Evolutionary conservation across 768 basidiomycete genomes (phyloP).

Genomic region (Lactarius quietus): DNA sequence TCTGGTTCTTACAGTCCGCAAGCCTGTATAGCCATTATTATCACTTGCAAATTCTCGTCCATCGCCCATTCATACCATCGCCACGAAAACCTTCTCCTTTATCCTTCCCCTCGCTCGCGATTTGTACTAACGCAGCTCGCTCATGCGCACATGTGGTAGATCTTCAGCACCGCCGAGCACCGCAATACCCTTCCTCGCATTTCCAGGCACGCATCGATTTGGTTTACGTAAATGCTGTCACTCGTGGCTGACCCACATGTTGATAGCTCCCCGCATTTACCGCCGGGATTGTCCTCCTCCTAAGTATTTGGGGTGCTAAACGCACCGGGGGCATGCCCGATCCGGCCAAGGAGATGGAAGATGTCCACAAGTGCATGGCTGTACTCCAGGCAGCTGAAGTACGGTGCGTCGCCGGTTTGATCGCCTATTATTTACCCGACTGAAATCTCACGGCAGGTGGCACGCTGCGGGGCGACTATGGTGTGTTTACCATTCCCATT

Average conservation of each 20-base stretch:
- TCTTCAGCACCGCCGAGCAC: conserved; percentile 30
- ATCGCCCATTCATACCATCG: conserved; percentile 47
- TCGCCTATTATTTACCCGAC: not conserved
- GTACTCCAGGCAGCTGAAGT: conserved; percentile 23
- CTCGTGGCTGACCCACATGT: conserved; percentile 20
- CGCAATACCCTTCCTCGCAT: conserved; percentile 24
- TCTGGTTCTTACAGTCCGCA: conserved; percentile 36
- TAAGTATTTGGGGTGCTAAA: no score
- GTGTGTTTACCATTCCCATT: conserved; percentile 34
- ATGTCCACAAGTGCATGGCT: conserved; percentile 28
- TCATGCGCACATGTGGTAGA: conserved; percentile 45
- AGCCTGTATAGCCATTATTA: conserved; percentile 42
- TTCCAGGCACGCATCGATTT: conserved; percentile 14
- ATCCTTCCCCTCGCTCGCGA: conserved; percentile 45
- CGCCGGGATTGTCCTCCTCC: no score
- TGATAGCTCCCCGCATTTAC: conserved; percentile 36
- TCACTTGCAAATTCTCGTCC: conserved; percentile 43
- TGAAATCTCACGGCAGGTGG: conserved; percentile 36
- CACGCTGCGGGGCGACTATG: conserved; percentile 48
- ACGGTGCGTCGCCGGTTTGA: not conserved
- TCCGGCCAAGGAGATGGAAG: conserved; percentile 25
- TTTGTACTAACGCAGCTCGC: conserved; percentile 49
- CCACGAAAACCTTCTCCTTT: conserved; percentile 33
- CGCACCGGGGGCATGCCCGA: conserved; percentile 25
- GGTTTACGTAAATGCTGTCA: not conserved